Conservation (phyloP, 345 rosid genomes). For the Balakata baccata region DNA sequence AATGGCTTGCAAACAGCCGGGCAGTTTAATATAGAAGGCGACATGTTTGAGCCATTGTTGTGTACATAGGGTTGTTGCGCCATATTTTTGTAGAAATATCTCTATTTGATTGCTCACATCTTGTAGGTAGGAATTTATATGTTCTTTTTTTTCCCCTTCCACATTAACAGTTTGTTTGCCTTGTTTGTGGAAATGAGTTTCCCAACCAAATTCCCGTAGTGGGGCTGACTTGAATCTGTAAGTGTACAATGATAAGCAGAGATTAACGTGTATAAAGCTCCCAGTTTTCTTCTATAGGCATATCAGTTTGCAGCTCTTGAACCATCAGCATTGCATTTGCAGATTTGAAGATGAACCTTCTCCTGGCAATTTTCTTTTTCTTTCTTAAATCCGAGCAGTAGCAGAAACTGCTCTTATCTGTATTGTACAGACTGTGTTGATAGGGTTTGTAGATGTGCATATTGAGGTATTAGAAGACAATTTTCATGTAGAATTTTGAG, state of each 20-base stretch:
- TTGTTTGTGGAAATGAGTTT: not conserved
- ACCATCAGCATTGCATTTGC: not conserved
- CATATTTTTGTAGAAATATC: constrained; percentile 21
- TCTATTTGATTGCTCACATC: not conserved
- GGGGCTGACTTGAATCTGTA: constrained; percentile 10
- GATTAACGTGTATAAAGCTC: not conserved
- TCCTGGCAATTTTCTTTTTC: not conserved
- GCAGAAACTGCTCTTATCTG: not conserved
- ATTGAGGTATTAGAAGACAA: not conserved
- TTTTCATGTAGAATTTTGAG: not conserved
- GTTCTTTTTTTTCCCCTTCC: not conserved
- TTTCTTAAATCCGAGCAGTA: not conserved
- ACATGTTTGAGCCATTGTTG: constrained; percentile 6
- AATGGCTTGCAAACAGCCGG: not conserved
- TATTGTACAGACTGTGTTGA: not conserved
- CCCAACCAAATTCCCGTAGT: not conserved
- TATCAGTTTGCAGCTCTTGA: too few species aligned
- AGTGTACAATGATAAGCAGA: constrained; percentile 7
- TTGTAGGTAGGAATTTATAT: constrained; percentile 6
- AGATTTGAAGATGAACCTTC: not conserved
- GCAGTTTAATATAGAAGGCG: constrained; percentile 1
- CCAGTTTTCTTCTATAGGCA: constrained; percentile 5
- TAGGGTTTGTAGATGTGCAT: not conserved
- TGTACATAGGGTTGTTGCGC: constrained; percentile 22
- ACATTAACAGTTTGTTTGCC: not conserved